A percentile compares a stretch with the other conserved stretches of the same genome.
These are phyloP conservation scores for Podospora pseudocomata DNA, from an alignment of 495 filamentous ascomycete species.

Conservation along the genomic window DNA sequence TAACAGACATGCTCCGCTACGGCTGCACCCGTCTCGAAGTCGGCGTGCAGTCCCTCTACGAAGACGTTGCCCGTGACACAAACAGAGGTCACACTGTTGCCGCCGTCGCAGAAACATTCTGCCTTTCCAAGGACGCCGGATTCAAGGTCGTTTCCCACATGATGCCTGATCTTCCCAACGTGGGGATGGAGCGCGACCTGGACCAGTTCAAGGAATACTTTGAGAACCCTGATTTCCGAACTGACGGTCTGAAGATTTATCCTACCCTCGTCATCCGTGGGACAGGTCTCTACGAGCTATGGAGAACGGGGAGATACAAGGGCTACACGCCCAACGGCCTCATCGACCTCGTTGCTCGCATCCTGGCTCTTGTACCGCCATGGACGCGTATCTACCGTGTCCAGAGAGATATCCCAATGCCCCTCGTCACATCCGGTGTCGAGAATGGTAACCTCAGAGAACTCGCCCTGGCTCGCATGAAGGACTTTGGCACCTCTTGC, in stretches of 20 bases:
- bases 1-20: slow-evolving; percentile 92
- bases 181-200: slow-evolving; percentile 95
- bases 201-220: slow-evolving; percentile 98
- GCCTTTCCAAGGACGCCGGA: slow-evolving; percentile 89
- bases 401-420: slow-evolving; percentile 98
- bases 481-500: slow-evolving; percentile 95
- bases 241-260: slow-evolving; percentile 98
- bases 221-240: slow-evolving; percentile 91
- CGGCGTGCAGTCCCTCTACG: slow-evolving; percentile 93
- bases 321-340: slow-evolving; percentile 97
- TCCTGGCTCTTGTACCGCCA: slow-evolving; percentile 87
- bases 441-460: slow-evolving; percentile 97
- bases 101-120: slow-evolving; percentile 91
- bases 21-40: slow-evolving; percentile 93
- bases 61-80: slow-evolving; percentile 96
- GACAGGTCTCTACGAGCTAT: slow-evolving; percentile 94
- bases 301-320: slow-evolving; percentile 94
- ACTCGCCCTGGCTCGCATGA: slow-evolving; percentile 89
- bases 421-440: slow-evolving; percentile 90
- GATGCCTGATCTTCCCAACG: slow-evolving; percentile 98
- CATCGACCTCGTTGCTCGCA: slow-evolving; percentile 91
- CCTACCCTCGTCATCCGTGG: slow-evolving; percentile 96
- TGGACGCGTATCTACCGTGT: slow-evolving; percentile 99
- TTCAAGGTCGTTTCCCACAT: slow-evolving; percentile 99
- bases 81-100: slow-evolving; percentile 96